Percentiles rank a stretch among this genome's conserved stretches.
Evolutionary conservation across 345 rosid species (phyloP).

Genomic region (Eucalyptus camaldulensis): DNA sequence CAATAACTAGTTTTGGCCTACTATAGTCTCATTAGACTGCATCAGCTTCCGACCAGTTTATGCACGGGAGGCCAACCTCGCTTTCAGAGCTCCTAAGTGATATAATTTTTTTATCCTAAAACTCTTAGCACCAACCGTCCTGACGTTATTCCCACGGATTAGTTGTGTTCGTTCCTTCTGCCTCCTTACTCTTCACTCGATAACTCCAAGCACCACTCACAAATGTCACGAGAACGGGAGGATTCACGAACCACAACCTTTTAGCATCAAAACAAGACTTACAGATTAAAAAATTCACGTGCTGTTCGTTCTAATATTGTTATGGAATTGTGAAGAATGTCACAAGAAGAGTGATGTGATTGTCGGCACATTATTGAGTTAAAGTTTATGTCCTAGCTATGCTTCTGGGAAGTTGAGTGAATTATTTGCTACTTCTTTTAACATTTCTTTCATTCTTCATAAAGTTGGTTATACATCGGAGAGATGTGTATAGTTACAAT

Average conservation of each 20-base stretch:
- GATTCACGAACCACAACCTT: neutral
- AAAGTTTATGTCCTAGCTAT: neutral
- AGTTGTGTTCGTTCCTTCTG: no score
- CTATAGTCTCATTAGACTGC: no score
- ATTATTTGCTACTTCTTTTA: neutral
- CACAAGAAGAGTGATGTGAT: neutral
- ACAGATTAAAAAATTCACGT: neutral
- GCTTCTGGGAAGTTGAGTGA: neutral
- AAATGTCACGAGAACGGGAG: no score
- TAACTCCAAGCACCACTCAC: no score
- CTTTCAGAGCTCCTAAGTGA: no score
- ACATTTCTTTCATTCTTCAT: neutral
- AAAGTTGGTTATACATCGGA: neutral
- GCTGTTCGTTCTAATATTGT: neutral
- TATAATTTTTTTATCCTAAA: no score
- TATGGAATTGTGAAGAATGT: neutral
- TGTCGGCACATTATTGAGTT: neutral
- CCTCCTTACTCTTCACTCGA: no score
- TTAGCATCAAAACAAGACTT: neutral
- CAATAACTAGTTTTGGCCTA: no score
- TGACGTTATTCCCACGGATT: no score
- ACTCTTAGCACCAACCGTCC: no score
- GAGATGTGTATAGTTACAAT: neutral
- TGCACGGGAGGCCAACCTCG: no score
- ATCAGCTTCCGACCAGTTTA: rapidly evolving